A percentile compares a stretch with the other conserved stretches of the same genome.
Conservation (phyloP, 306 rosid genomes). For the Senna tora region DNA sequence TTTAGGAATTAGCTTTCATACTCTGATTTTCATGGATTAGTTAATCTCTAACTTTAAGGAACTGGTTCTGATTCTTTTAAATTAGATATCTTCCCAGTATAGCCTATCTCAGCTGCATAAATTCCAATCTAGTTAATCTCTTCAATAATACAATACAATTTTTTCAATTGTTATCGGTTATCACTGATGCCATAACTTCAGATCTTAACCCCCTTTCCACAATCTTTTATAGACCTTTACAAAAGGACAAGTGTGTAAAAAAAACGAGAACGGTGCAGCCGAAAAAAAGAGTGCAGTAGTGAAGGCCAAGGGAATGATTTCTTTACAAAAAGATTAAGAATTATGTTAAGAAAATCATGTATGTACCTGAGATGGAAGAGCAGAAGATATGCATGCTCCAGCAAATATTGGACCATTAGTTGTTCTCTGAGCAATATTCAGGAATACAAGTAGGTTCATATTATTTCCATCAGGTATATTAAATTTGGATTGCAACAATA, state of each 20-base stretch:
- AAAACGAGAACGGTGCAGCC: neutral
- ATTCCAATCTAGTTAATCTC: too few species aligned
- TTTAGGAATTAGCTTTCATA: too few species aligned
- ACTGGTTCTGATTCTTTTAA: too few species aligned
- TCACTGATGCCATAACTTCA: neutral
- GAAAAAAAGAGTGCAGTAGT: neutral
- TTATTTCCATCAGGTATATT: slow-evolving; percentile 23
- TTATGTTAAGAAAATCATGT: slow-evolving; percentile 33
- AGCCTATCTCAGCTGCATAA: too few species aligned
- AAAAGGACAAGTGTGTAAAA: slow-evolving; percentile 8
- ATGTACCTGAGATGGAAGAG: slow-evolving; percentile 70
- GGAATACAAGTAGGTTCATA: slow-evolving; percentile 26
- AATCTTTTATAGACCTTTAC: slow-evolving; percentile 1
- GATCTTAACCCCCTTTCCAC: neutral
- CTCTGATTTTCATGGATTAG: too few species aligned
- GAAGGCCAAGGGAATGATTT: slow-evolving; percentile 7
- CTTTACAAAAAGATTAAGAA: neutral
- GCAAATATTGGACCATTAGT: slow-evolving; percentile 85
- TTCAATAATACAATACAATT: too few species aligned
- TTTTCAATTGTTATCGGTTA: neutral
- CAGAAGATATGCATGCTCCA: slow-evolving; percentile 76
- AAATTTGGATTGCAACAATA: slow-evolving; percentile 20
- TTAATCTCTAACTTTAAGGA: too few species aligned
- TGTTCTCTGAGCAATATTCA: slow-evolving; percentile 55
- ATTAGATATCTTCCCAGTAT: too few species aligned